These are phyloP conservation scores for Phaseolus lunatus DNA, from an alignment of 306 rosid species.

Conservation along the genomic window DNA sequence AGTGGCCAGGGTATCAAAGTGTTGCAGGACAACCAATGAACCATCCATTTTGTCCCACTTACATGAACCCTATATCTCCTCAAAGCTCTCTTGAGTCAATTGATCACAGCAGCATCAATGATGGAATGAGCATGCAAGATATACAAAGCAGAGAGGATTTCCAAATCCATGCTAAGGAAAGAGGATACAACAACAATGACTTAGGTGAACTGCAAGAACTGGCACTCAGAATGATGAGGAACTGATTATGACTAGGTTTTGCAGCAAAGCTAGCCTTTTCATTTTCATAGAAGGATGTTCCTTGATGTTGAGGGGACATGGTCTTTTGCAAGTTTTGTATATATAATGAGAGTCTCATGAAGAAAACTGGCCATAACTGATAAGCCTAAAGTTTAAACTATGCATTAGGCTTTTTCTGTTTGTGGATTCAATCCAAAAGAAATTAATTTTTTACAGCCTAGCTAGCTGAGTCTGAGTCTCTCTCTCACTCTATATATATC, in stretches of 20 bases:
- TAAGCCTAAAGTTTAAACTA: slow-evolving; percentile 51
- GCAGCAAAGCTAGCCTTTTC: slow-evolving; percentile 23
- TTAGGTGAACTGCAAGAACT: slow-evolving; percentile 91
- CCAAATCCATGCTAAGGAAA: slow-evolving; percentile 57
- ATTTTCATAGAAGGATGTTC: slow-evolving; percentile 40
- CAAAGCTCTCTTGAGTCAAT: slow-evolving; percentile 84
- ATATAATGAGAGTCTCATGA: slow-evolving; percentile 52
- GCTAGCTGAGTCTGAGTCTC: background rate
- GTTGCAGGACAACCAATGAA: slow-evolving; percentile 49
- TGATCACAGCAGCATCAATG: slow-evolving; percentile 59
- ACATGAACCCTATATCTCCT: slow-evolving; percentile 80
- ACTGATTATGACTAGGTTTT: slow-evolving; percentile 47
- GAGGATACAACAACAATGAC: slow-evolving; percentile 51
- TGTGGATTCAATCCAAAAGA: slow-evolving; percentile 50
- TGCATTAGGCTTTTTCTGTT: slow-evolving; percentile 47
- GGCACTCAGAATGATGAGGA: slow-evolving; percentile 97
- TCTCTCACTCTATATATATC: no score
- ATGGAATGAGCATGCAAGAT: slow-evolving; percentile 63
- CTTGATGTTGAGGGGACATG: slow-evolving; percentile 39
- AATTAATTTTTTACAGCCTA: slow-evolving; percentile 39
- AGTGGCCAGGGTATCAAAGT: slow-evolving; percentile 50
- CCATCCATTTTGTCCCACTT: slow-evolving; percentile 50
- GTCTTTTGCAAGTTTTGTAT: slow-evolving; percentile 44
- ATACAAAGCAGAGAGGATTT: slow-evolving; percentile 62
- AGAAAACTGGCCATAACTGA: slow-evolving; percentile 39